Evolutionary conservation across 2,329 filamentous ascomycete species (phyloP).

Genomic region (Colletotrichum sidae): DNA sequence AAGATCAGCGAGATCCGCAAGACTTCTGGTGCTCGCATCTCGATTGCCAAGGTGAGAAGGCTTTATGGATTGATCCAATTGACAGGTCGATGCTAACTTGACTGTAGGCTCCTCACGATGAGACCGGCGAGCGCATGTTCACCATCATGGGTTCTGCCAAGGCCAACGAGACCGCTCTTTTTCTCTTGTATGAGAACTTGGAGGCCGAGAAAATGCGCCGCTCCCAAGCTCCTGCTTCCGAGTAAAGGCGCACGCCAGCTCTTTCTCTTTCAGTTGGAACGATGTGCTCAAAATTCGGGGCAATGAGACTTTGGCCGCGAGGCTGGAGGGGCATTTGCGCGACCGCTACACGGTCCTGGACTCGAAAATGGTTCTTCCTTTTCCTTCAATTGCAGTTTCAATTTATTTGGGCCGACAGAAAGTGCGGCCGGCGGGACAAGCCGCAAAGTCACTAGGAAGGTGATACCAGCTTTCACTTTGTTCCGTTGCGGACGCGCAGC

Average conservation of each 20-base stretch:
- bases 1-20: conserved; percentile 99
- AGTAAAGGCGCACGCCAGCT: conserved; percentile 52
- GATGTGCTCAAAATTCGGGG: conserved; percentile 11
- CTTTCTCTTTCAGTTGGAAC: conserved; percentile 24
- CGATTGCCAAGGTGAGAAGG: conserved; percentile 83
- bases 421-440: conserved; percentile 14
- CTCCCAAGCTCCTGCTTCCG: conserved; percentile 74
- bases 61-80: no score
- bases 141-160: conserved; percentile 96
- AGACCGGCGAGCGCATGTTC: conserved; percentile 99
- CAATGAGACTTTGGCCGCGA: conserved; percentile 35
- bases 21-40: conserved; percentile 95
- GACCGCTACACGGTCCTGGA: conserved; percentile 18
- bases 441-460: conserved; percentile 10
- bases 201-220: conserved; percentile 99
- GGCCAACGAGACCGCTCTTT: conserved; percentile 95
- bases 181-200: conserved; percentile 97
- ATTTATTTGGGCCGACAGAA: conserved; percentile 15
- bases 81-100: conserved; percentile 28
- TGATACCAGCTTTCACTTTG: conserved; percentile 22
- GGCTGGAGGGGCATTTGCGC: conserved; percentile 16
- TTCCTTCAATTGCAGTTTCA: conserved; percentile 4
- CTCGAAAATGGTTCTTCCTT: conserved; percentile 19
- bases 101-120: conserved; percentile 84
- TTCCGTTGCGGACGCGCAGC: background rate